Evolutionary conservation across 2,329 filamentous ascomycete species (phyloP), one percentile per base, ranked within the genome.

Genomic region (Fusarium luffae): DNA sequence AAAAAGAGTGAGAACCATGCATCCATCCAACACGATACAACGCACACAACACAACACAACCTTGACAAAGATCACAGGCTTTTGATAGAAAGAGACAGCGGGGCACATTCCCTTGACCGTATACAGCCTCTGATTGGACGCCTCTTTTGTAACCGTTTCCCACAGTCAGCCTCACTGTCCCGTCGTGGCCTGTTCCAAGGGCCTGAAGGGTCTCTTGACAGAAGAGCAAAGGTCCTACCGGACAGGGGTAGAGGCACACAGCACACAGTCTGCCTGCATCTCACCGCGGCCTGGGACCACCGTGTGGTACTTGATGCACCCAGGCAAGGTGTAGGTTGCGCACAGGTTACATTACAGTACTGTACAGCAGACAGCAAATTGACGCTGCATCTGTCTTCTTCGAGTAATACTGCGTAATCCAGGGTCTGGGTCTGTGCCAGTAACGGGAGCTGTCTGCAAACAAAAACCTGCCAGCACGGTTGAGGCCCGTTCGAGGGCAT

Each of bases 151-250:
- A 70, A 59, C 65, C 37, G 57, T 70, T 69, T 68, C 63, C 58
- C 55, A 60, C 41, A 61, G 73, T 71, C 68, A 75, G 73, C 73
- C 73, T 75, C 73, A 75, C 69, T 74, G 63, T 69, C 51, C 63
- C 55, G 60, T 68, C 61, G 61, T 70, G 58, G 67, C 63, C 67
- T 70, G 63, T 70, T 62, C 52, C 49, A 13, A 52, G 13, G 49
- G 49, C 49, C 49, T 42, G 32, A 65, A 61, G 54, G 62, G 58
- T 66, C 64, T 60, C 61, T 63, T 70, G 66, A 68, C 51, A 56
- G 60, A 55, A 44, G 46, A 61, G 55, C 55, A 61, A 52, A 51
- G 50, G 50, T 67, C 62, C 44, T 59, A 60, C 49, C 32, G 34
- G 60, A 60, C 63, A 71, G 64, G 62, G 52, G 58, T 55, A 32